phyloP scores from a whole-genome alignment of 2,329 filamentous ascomycete genomes.

The Fusarium citri region DNA sequence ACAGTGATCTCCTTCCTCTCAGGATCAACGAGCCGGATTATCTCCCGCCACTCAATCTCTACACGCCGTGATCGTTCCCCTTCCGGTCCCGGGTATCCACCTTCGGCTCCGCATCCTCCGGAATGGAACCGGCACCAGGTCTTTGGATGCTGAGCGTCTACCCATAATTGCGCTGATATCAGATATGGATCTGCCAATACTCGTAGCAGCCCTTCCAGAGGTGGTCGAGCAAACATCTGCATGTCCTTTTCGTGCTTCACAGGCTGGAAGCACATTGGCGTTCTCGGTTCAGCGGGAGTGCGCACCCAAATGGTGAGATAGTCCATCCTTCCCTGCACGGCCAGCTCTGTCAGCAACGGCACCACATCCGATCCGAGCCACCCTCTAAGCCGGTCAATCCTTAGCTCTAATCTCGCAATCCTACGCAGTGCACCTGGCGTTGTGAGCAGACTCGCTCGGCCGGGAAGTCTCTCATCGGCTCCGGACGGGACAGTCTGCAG shows the following conservation, averaged over 20 bases:
- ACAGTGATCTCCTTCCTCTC: conserved; percentile 45
- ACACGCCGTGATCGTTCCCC: conserved; percentile 11
- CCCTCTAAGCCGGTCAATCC: conserved; percentile 48
- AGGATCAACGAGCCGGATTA: conserved; percentile 48
- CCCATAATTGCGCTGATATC: conserved; percentile 53
- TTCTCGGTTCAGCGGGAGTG: conserved; percentile 21
- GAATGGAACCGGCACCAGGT: conserved; percentile 59
- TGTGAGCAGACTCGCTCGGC: conserved; percentile 38
- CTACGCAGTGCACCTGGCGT: conserved; percentile 43
- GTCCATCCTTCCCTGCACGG: conserved; percentile 47
- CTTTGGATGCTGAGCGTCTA: conserved; percentile 51
- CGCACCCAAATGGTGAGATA: conserved; percentile 42
- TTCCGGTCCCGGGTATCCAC: conserved; percentile 16
- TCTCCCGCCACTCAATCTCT: conserved; percentile 49
- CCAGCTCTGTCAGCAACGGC: conserved; percentile 49
- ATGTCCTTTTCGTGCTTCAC: conserved; percentile 25
- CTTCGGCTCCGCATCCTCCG: conserved; percentile 32
- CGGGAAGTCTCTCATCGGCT: conserved; percentile 25
- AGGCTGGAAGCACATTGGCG: conserved; percentile 8
- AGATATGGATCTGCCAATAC: conserved; percentile 61
- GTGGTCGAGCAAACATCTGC: conserved; percentile 45
- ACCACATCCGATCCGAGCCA: conserved; percentile 49
- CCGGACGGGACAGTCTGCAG: conserved; percentile 34
- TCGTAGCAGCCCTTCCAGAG: conserved; percentile 53
- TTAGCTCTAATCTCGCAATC: conserved; percentile 46